These are phyloP conservation scores for Lichtheimia corymbifera DNA, from an alignment of 371 early-diverging fungal genomes.

Conservation along the genomic window DNA sequence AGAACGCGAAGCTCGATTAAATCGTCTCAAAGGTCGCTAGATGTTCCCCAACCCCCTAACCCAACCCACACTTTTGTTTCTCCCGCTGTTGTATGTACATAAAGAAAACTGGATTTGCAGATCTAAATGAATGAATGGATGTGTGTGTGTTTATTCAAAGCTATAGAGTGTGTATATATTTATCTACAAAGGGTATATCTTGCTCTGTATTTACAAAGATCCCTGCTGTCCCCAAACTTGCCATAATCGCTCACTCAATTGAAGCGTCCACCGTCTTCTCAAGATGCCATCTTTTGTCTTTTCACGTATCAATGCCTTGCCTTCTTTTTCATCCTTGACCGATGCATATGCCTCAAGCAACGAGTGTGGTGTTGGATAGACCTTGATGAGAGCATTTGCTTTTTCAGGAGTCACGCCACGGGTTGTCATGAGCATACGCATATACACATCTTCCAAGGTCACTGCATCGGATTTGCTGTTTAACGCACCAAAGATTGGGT, in stretches of 20 bases:
- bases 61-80: no score
- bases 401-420: slow-evolving; percentile 84
- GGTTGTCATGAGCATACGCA: slow-evolving; percentile 80
- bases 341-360: slow-evolving; percentile 46
- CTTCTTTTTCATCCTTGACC: slow-evolving; percentile 7
- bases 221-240: slow-evolving; percentile 57
- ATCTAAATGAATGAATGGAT: no score
- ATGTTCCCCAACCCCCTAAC: no score
- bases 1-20: slow-evolving; percentile 9
- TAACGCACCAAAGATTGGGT: slow-evolving; percentile 58
- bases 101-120: no score
- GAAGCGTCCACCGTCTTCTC: slow-evolving; percentile 52
- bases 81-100: no score
- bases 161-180: no score
- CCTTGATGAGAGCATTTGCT: slow-evolving; percentile 66
- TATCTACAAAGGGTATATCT: background rate
- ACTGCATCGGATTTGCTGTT: slow-evolving; percentile 73
- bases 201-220: background rate
- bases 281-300: slow-evolving; percentile 36
- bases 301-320: slow-evolving; percentile 24
- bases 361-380: slow-evolving; percentile 69
- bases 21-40: slow-evolving; percentile 2
- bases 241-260: slow-evolving; percentile 55
- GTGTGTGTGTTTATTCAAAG: no score
- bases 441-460: slow-evolving; percentile 70